Percentiles rank a stretch among this genome's conserved stretches.
Conservation (phyloP, 345 rosid species). For the Citrus unshiu region DNA sequence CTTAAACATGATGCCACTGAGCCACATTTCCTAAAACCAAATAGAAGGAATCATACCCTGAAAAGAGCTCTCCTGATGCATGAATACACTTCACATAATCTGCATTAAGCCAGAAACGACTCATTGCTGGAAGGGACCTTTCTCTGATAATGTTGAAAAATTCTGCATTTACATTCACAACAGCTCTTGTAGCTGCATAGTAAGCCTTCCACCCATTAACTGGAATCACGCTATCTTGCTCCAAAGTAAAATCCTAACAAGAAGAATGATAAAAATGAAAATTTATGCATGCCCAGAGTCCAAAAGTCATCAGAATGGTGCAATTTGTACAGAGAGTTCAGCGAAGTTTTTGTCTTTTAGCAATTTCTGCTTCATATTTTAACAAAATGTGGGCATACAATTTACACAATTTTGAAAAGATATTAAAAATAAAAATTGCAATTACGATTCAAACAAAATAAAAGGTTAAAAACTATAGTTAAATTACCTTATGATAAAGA, state of each 20-base stretch:
- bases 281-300: not conserved
- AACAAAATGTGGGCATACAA: not conserved
- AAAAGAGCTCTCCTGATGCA: slow-evolving; percentile 74
- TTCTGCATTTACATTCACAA: slow-evolving; percentile 72
- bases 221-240: slow-evolving; percentile 79
- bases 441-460: not conserved
- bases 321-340: not conserved
- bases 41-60: slow-evolving; percentile 58
- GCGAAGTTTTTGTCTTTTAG: not conserved
- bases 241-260: slow-evolving; percentile 82
- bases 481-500: slow-evolving; percentile 81
- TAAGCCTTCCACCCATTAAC: slow-evolving; percentile 96
- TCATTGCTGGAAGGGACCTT: slow-evolving; percentile 71
- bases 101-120: slow-evolving; percentile 76
- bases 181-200: slow-evolving; percentile 91
- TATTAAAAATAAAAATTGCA: not conserved
- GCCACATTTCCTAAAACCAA: not conserved
- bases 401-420: not conserved
- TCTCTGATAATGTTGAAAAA: slow-evolving; percentile 84
- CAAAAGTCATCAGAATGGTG: not conserved
- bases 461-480: not conserved
- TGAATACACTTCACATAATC: slow-evolving; percentile 96
- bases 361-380: not conserved
- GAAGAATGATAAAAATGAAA: not conserved
- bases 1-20: not conserved